Percentiles rank a stretch among this genome's conserved stretches.
phyloP scores from a whole-genome alignment of 2,329 filamentous ascomycete species.

The Chalara sp. region DNA sequence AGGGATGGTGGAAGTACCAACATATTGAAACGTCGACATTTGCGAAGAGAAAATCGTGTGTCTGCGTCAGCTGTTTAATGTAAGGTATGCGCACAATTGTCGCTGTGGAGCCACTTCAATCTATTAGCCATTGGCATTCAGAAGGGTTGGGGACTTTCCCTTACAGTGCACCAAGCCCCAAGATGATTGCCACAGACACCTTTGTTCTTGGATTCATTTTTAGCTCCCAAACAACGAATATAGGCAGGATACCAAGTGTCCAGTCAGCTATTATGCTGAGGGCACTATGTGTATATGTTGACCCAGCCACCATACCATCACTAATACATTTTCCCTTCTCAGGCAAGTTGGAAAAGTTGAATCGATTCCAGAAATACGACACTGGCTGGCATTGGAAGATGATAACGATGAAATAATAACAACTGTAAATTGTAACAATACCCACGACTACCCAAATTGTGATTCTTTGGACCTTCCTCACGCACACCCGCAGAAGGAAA shows the following conservation, averaged over 20 bases:
- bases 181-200: constrained; percentile 26
- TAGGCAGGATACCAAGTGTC: constrained; percentile 32
- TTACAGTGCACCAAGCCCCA: constrained; percentile 31
- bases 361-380: constrained; percentile 30
- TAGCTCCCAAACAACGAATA: constrained; percentile 33
- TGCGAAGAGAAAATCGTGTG: constrained; percentile 19
- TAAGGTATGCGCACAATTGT: constrained; percentile 24
- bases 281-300: constrained; percentile 32
- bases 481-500: constrained; percentile 30
- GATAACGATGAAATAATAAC: constrained; percentile 32
- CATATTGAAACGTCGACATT: constrained; percentile 19
- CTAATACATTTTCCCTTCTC: constrained; percentile 25
- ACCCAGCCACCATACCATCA: constrained; percentile 18
- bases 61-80: constrained; percentile 13
- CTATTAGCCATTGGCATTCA: neutral
- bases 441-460: constrained; percentile 27
- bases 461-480: constrained; percentile 20
- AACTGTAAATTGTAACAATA: constrained; percentile 27
- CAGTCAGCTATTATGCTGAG: constrained; percentile 32
- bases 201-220: constrained; percentile 32
- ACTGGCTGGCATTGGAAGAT: constrained; percentile 30
- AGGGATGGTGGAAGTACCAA: neutral
- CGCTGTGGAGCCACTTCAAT: constrained; percentile 17
- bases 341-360: constrained; percentile 10
- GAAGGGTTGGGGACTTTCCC: constrained; percentile 3